Conservation (phyloP, 1,284 basidiomycete species). For the Porphyrellus sp. region DNA sequence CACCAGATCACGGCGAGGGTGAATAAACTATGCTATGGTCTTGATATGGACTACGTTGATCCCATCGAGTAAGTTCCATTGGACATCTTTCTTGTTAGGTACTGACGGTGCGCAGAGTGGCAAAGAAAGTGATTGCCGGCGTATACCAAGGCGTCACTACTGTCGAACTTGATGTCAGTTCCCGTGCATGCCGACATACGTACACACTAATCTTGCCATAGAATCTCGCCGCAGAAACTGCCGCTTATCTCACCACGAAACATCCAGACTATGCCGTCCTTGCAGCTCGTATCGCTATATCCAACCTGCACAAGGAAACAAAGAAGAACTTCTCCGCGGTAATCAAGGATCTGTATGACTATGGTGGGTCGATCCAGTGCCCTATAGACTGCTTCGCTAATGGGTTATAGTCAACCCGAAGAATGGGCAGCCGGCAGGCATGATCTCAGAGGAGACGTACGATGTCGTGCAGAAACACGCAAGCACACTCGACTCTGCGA, state of each 20-base stretch:
- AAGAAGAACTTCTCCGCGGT: constrained; percentile 96
- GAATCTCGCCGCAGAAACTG: constrained; percentile 95
- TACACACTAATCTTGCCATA: constrained; percentile 33
- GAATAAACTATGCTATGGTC: constrained; percentile 95
- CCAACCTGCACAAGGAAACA: constrained; percentile 99
- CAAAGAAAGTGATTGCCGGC: constrained; percentile 93
- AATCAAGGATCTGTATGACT: constrained; percentile 87
- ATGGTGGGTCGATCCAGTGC: constrained; percentile 53
- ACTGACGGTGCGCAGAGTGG: constrained; percentile 51
- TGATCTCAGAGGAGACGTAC: constrained; percentile 93
- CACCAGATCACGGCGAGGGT: constrained; percentile 84
- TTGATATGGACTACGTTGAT: constrained; percentile 91
- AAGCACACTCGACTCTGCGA: constrained; percentile 84
- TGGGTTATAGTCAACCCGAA: constrained; percentile 87
- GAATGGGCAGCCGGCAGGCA: constrained; percentile 81
- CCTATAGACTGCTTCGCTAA: constrained; percentile 6
- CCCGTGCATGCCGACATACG: not conserved
- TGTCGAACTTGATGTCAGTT: constrained; percentile 89
- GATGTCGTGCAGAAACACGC: constrained; percentile 83
- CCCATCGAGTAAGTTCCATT: constrained; percentile 75
- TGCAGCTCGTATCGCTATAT: constrained; percentile 97
- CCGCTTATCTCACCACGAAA: constrained; percentile 94
- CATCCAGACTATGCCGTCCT: constrained; percentile 98
- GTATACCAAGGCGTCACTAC: constrained; percentile 97
- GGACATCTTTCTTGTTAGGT: not conserved